Evolutionary conservation across 2,329 filamentous ascomycete species (phyloP).

Genomic region (Alternaria conjuncta): DNA sequence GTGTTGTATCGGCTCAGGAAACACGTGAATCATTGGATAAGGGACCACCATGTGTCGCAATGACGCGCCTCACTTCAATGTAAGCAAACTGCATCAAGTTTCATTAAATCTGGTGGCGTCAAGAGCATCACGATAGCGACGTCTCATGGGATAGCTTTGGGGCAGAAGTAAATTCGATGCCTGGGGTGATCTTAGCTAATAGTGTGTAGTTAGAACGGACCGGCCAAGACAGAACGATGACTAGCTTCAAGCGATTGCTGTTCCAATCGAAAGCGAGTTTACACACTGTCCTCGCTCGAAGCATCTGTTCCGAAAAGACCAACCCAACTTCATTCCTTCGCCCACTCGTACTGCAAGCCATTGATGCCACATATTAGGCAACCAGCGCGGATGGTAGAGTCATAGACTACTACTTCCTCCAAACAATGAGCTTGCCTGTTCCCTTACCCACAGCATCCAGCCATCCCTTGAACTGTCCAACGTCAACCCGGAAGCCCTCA

Average conservation of each 20-base stretch:
- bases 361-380: not conserved
- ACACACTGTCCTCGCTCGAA: not conserved
- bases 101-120: not conserved
- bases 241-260: not conserved
- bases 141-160: not conserved
- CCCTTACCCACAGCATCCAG: conserved; percentile 33
- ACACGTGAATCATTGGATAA: conserved; percentile 10
- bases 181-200: not conserved
- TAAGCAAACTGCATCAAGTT: not conserved
- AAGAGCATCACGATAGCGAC: not conserved
- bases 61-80: not conserved
- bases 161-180: not conserved
- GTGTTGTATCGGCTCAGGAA: conserved; percentile 6
- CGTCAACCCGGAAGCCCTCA: conserved; percentile 29
- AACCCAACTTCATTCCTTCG: not conserved
- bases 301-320: not conserved
- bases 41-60: not conserved
- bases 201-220: not conserved
- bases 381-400: not conserved
- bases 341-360: not conserved
- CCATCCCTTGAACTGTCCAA: conserved; percentile 18
- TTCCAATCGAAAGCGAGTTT: not conserved
- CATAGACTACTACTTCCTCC: conserved; percentile 11
- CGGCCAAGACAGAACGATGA: not conserved
- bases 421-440: conserved; percentile 43